These are phyloP conservation scores for Teratosphaeria destructans DNA, from an alignment of 2,329 filamentous ascomycete species.

Conservation along the genomic window DNA sequence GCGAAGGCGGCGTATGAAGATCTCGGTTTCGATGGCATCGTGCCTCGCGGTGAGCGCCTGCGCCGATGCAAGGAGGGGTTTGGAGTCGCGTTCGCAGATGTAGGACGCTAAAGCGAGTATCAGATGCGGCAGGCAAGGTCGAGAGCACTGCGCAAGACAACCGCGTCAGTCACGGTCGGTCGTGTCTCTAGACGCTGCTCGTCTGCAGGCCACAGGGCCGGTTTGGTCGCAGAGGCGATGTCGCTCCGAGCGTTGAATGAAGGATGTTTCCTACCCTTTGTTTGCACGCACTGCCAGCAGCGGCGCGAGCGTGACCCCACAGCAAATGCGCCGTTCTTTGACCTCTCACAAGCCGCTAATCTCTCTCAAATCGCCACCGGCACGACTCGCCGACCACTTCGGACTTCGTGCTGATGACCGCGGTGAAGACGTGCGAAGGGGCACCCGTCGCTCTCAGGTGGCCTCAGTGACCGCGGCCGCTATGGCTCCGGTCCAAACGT, in stretches of 20 bases:
- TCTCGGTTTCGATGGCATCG: slow-evolving; percentile 14
- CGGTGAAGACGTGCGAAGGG: not conserved
- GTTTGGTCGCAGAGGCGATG: not conserved
- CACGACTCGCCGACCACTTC: not conserved
- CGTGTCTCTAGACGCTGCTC: not conserved
- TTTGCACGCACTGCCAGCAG: not conserved
- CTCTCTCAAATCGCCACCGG: not conserved
- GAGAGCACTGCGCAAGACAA: not conserved
- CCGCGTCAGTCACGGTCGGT: not conserved
- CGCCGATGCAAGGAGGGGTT: slow-evolving; percentile 10
- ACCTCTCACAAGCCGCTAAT: not conserved
- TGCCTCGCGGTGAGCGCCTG: slow-evolving; percentile 5
- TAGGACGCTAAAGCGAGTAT: not conserved
- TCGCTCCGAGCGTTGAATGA: not conserved
- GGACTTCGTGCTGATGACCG: not conserved
- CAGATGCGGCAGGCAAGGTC: not conserved
- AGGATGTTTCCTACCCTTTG: not conserved
- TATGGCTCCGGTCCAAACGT: not conserved
- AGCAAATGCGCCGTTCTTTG: not conserved
- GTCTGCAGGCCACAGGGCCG: not conserved
- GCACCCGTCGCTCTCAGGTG: not conserved
- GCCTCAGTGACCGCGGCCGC: not conserved
- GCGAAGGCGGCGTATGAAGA: slow-evolving; percentile 6
- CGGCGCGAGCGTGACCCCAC: not conserved
- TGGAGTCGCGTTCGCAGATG: not conserved